A percentile compares a stretch with the other conserved stretches of the same genome.
phyloP scores from a whole-genome alignment of 2,329 filamentous ascomycete species.

The Fusarium algeriense region DNA sequence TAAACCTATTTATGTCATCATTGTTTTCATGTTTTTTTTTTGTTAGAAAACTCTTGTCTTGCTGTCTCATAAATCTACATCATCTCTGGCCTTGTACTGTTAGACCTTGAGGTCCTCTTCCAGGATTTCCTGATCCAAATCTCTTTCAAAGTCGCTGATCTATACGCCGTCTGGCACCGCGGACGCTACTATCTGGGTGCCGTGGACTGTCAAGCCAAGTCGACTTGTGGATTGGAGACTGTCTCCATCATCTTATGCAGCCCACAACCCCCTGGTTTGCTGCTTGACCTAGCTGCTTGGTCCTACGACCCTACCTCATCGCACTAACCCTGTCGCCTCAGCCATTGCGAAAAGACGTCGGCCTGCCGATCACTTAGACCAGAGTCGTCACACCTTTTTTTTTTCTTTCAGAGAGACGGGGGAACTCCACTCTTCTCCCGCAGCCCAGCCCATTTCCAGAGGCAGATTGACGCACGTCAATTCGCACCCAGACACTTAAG shows the following conservation, averaged over 20 bases:
- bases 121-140: conserved; percentile 36
- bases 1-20: conserved; percentile 5
- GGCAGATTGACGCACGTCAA: conserved; percentile 57
- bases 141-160: conserved; percentile 44
- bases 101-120: conserved; percentile 20
- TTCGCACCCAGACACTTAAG: conserved; percentile 64
- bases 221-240: conserved; percentile 43
- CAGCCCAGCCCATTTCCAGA: conserved; percentile 55
- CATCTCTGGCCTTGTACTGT: conserved; percentile 6
- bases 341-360: conserved; percentile 63
- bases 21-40: not conserved
- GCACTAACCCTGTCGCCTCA: conserved; percentile 60
- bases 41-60: not conserved
- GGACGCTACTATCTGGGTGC: conserved; percentile 48
- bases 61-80: conserved; percentile 16
- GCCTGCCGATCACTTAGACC: conserved; percentile 66
- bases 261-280: conserved; percentile 51
- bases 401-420: conserved; percentile 46
- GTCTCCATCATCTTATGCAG: conserved; percentile 51
- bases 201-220: conserved; percentile 50
- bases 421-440: conserved; percentile 55
- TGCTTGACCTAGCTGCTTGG: conserved; percentile 46
- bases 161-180: conserved; percentile 42
- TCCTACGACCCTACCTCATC: conserved; percentile 57
- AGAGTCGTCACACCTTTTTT: conserved; percentile 64